phyloP scores from a whole-genome alignment of 2,329 filamentous ascomycete species.

The Pseudocercospora eumusae region DNA sequence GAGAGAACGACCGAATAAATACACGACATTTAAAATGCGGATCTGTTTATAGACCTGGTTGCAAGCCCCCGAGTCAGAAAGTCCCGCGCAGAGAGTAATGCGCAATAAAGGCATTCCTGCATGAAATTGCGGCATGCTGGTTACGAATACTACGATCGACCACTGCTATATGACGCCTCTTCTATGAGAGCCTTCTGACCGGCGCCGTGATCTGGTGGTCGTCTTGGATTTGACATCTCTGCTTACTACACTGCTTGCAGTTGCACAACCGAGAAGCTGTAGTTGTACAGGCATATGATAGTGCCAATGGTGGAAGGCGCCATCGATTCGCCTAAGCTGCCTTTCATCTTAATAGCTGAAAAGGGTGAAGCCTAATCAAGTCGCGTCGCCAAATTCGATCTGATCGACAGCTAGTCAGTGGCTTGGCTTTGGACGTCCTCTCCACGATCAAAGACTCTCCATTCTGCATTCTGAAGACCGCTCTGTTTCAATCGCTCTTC shows the following conservation, averaged over 20 bases:
- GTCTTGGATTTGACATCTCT: background rate
- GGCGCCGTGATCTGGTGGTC: background rate
- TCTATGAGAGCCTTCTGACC: background rate
- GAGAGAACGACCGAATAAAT: background rate
- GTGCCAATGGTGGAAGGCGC: conserved; percentile 1
- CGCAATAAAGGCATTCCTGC: background rate
- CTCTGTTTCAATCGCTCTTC: background rate
- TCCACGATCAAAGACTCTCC: background rate
- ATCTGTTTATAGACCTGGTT: background rate
- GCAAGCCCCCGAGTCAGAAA: background rate
- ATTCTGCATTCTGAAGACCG: background rate
- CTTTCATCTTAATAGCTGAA: conserved; percentile 8
- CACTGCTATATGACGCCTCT: background rate
- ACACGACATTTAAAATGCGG: background rate
- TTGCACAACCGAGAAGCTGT: background rate
- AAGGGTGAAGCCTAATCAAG: conserved; percentile 3
- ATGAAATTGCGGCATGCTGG: background rate
- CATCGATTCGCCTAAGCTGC: background rate
- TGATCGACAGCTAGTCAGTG: conserved; percentile 9
- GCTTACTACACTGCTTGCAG: background rate
- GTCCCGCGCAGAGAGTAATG: background rate
- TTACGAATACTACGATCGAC: background rate
- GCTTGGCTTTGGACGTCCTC: background rate
- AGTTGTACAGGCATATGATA: background rate
- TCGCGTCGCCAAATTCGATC: conserved; percentile 6